Conservation (phyloP, 2,329 filamentous ascomycete genomes). For the Thelonectria blattea region DNA sequence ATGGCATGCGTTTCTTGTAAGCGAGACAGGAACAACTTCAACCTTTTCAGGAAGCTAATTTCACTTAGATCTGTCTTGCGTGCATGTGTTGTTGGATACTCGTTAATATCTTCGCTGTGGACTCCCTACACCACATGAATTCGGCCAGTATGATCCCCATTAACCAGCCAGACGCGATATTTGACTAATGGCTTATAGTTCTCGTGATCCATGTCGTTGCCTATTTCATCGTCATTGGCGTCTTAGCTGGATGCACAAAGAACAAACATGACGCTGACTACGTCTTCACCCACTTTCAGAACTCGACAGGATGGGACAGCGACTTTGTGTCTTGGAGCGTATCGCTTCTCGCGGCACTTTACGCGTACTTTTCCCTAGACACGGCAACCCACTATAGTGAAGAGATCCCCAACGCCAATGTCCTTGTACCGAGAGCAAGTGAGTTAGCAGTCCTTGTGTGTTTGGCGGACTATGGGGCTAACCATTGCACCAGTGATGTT, state of each 20-base stretch:
- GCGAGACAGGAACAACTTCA: not conserved
- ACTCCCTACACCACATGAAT: not conserved
- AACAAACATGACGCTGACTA: not conserved
- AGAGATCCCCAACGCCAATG: conserved; percentile 1
- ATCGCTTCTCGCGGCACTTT: not conserved
- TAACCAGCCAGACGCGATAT: not conserved
- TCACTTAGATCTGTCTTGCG: not conserved
- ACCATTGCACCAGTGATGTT: not conserved
- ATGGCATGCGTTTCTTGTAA: conserved; percentile 4
- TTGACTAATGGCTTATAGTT: not conserved
- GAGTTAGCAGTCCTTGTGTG: not conserved
- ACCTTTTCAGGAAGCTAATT: not conserved
- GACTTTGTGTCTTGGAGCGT: conserved; percentile 7
- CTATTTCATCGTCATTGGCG: conserved; percentile 5
- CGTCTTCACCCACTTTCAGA: conserved; percentile 5
- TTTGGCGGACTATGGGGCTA: not conserved
- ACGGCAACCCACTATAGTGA: conserved; percentile 3
- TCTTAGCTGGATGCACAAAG: not conserved
- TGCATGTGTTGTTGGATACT: conserved; percentile 2
- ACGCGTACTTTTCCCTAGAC: conserved; percentile 5
- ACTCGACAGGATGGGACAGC: conserved; percentile 1
- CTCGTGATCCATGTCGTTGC: not conserved
- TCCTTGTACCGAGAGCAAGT: conserved; percentile 1
- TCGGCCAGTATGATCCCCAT: not conserved
- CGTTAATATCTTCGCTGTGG: not conserved